Conservation (phyloP, 208 protist genomes). For the Zelonia costaricensis region DNA sequence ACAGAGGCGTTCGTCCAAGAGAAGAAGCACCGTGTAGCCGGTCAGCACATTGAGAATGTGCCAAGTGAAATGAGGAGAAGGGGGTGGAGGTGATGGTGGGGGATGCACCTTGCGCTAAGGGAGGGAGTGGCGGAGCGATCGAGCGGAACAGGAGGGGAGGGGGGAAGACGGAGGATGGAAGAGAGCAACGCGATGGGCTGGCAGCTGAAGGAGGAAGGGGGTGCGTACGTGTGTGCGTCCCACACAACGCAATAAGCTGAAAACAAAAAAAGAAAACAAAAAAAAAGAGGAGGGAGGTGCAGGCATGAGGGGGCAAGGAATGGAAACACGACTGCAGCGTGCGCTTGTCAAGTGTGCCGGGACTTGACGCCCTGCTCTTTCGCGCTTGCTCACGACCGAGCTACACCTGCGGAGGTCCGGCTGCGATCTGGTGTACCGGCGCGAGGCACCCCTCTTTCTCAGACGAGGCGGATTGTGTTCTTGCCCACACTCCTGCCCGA, state of each 20-base stretch:
- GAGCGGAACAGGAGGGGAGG: neutral
- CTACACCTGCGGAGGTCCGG: too few relatives aligned
- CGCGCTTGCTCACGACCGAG: neutral
- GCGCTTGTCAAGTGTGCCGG: too few relatives aligned
- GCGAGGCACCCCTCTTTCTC: too few relatives aligned
- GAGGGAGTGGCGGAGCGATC: neutral
- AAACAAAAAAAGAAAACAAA: neutral
- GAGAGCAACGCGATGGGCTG: neutral
- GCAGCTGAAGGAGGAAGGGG: neutral
- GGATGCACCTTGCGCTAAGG: too few relatives aligned
- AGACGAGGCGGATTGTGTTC: conserved; percentile 6
- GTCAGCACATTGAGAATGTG: too few relatives aligned
- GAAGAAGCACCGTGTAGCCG: too few relatives aligned
- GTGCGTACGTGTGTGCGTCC: neutral
- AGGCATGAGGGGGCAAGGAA: neutral
- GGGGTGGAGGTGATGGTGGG: too few relatives aligned
- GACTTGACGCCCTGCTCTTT: too few relatives aligned
- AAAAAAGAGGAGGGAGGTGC: neutral
- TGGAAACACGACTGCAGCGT: too few relatives aligned
- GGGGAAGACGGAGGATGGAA: neutral
- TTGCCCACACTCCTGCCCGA: conserved; percentile 41
- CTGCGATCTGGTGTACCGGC: too few relatives aligned
- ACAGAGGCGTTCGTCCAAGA: too few relatives aligned
- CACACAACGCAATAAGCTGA: neutral
- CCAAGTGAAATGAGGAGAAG: neutral